These are phyloP conservation scores for Phialemonium atrogriseum DNA, from an alignment of 2,329 filamentous ascomycete genomes.

Conservation along the genomic window DNA sequence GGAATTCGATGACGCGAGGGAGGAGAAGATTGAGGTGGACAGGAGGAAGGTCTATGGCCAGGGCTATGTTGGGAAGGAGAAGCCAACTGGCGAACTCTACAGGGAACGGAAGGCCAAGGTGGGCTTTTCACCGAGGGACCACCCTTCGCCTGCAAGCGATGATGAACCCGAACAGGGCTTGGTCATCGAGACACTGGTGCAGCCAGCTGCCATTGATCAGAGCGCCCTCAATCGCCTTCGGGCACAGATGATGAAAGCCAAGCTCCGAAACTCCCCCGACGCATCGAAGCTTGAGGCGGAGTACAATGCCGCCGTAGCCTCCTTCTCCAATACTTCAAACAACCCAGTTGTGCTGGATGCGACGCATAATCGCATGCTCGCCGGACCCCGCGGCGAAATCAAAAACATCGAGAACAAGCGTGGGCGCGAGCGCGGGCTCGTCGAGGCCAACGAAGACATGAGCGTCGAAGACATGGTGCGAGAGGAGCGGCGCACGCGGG, in stretches of 20 bases:
- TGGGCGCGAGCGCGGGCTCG: slow-evolving; percentile 72
- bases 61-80: slow-evolving; percentile 77
- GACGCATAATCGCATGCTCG: slow-evolving; percentile 85
- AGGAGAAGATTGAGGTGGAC: slow-evolving; percentile 88
- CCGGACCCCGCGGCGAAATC: slow-evolving; percentile 65
- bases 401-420: slow-evolving; percentile 71
- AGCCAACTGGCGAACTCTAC: slow-evolving; percentile 80
- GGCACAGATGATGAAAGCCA: slow-evolving; percentile 93
- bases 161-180: slow-evolving; percentile 42
- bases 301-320: slow-evolving; percentile 68
- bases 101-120: slow-evolving; percentile 62
- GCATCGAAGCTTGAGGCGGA: slow-evolving; percentile 70
- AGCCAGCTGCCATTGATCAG: slow-evolving; percentile 55
- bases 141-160: slow-evolving; percentile 22
- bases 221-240: slow-evolving; percentile 82
- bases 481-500: slow-evolving; percentile 80
- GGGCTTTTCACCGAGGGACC: too few species aligned
- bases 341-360: slow-evolving; percentile 73
- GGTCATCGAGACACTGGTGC: slow-evolving; percentile 44
- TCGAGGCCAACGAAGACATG: slow-evolving; percentile 94
- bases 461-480: slow-evolving; percentile 93
- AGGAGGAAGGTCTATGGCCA: slow-evolving; percentile 74
- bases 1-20: slow-evolving; percentile 85
- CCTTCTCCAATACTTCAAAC: slow-evolving; percentile 35
- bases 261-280: slow-evolving; percentile 69